Conservation (phyloP, 2,329 filamentous ascomycete genomes). For the Penicillium vulpinum region DNA sequence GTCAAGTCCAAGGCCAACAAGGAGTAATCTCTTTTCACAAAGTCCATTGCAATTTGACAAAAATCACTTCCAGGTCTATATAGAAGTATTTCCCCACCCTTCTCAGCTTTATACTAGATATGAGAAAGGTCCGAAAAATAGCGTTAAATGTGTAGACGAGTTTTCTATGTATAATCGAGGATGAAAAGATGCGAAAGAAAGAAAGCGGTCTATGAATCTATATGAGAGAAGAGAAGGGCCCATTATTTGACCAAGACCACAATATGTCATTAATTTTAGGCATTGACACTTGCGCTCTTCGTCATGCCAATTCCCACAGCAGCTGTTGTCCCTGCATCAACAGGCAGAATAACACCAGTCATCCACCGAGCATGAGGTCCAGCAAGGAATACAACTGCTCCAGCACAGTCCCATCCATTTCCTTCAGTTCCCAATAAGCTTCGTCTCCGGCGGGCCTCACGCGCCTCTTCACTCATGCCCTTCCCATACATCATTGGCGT, state of each 20-base stretch:
- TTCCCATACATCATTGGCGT: constrained; percentile 57
- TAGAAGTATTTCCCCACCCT: no score
- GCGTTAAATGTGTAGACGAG: not conserved
- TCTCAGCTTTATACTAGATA: no score
- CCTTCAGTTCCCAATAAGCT: constrained; percentile 57
- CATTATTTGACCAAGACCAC: not conserved
- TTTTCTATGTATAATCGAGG: no score
- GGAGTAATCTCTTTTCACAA: constrained; percentile 58
- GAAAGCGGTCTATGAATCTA: not conserved
- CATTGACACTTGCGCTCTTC: constrained; percentile 39
- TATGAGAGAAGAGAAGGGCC: not conserved
- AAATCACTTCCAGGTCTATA: no score
- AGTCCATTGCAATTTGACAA: constrained; percentile 82
- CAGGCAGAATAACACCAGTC: constrained; percentile 50
- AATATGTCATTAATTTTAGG: not conserved
- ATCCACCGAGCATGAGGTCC: constrained; percentile 56
- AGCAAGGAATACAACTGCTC: constrained; percentile 54
- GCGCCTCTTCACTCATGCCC: constrained; percentile 53
- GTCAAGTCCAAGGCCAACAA: constrained; percentile 60
- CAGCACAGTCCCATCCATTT: constrained; percentile 56
- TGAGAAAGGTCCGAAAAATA: no score
- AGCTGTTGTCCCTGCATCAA: constrained; percentile 51
- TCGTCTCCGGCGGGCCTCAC: constrained; percentile 51
- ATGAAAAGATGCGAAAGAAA: no score
- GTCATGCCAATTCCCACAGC: constrained; percentile 44